Evolutionary conservation across 495 filamentous ascomycete genomes (phyloP).

Genomic region (Amorphotheca resinae): DNA sequence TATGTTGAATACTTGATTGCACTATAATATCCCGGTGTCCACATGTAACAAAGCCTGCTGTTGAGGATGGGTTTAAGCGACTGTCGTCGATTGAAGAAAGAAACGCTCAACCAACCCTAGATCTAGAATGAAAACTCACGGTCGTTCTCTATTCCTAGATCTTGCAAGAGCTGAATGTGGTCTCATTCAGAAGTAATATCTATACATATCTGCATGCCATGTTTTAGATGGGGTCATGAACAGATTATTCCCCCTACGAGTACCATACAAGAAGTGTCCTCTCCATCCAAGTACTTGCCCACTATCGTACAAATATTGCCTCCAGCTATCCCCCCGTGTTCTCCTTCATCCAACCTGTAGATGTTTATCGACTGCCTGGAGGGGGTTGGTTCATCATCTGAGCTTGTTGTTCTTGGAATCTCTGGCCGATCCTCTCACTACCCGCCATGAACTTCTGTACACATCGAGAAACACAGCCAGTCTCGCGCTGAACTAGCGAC

Average conservation of each 20-base stretch:
- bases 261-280: background rate
- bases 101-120: too few relatives aligned
- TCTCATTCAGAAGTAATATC: background rate
- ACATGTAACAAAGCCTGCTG: too few relatives aligned
- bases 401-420: conserved; percentile 90
- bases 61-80: too few relatives aligned
- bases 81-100: too few relatives aligned
- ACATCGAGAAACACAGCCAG: conserved; percentile 82
- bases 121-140: too few relatives aligned
- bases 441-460: conserved; percentile 90
- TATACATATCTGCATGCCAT: background rate
- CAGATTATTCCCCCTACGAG: background rate
- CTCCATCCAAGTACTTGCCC: background rate
- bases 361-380: conserved; percentile 9
- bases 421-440: conserved; percentile 70
- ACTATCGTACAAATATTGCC: background rate
- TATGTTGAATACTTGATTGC: too few relatives aligned
- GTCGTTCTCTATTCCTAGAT: too few relatives aligned
- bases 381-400: conserved; percentile 48
- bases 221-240: background rate
- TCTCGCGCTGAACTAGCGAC: conserved; percentile 72
- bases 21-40: too few relatives aligned
- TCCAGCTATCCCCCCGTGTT: background rate
- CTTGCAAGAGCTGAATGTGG: background rate
- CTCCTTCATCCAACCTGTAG: background rate